Conservation (phyloP, 768 basidiomycete genomes). For the Hemileccinum rubropunctum region DNA sequence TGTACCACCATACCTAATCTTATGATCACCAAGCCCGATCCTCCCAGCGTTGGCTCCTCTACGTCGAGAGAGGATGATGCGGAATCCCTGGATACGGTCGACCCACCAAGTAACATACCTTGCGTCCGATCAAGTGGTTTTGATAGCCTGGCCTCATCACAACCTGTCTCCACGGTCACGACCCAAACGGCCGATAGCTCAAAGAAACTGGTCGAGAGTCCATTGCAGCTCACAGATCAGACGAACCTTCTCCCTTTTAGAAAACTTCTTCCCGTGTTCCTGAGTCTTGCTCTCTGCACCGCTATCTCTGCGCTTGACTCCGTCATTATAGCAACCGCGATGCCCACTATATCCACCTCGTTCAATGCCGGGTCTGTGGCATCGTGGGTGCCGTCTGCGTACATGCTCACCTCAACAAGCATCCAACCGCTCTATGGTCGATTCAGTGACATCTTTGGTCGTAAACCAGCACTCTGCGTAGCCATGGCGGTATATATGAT, state of each 20-base stretch:
- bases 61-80: background rate
- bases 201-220: background rate
- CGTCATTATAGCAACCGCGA: conserved; percentile 69
- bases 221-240: conserved; percentile 57
- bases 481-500: conserved; percentile 64
- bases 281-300: conserved; percentile 58
- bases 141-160: conserved; percentile 3
- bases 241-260: conserved; percentile 70
- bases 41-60: background rate
- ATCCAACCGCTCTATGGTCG: conserved; percentile 50
- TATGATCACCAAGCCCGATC: background rate
- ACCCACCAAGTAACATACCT: background rate
- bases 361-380: conserved; percentile 48
- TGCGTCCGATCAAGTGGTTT: conserved; percentile 1
- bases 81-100: background rate
- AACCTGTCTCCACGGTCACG: conserved; percentile 4
- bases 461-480: conserved; percentile 56
- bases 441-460: conserved; percentile 65
- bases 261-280: conserved; percentile 61
- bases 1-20: background rate
- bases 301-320: conserved; percentile 65
- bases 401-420: conserved; percentile 55
- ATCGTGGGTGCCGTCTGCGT: conserved; percentile 73
- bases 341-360: conserved; percentile 65
- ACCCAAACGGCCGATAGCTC: background rate